phyloP scores from a whole-genome alignment of 2,329 filamentous ascomycete genomes.

The Scedosporium aurantiacum region DNA sequence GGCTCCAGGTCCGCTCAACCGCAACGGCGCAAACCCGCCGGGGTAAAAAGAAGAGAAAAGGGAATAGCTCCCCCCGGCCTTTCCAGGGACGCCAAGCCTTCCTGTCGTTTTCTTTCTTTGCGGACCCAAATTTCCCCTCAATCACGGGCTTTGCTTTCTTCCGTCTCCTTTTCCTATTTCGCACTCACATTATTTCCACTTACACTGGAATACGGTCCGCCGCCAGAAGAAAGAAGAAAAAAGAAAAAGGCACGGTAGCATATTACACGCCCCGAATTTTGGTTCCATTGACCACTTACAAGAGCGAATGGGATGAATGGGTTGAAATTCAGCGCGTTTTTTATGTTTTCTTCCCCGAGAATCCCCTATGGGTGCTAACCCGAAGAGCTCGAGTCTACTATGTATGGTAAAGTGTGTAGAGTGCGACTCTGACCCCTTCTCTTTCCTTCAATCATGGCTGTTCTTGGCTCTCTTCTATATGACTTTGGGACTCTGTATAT shows the following conservation, averaged over 20 bases:
- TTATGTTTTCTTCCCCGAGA: not conserved
- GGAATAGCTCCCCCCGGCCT: not conserved
- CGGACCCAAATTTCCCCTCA: conserved; percentile 3
- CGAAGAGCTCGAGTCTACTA: not conserved
- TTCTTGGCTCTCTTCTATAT: too few relatives aligned
- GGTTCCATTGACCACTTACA: not conserved
- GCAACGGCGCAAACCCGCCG: not conserved
- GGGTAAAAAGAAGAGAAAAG: too few relatives aligned
- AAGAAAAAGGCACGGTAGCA: not conserved
- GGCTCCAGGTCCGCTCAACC: conserved; percentile 4
- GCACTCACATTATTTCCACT: not conserved
- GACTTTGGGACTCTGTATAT: too few relatives aligned
- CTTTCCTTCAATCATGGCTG: too few relatives aligned
- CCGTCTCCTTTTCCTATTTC: not conserved
- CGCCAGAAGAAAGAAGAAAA: not conserved
- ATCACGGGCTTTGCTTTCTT: conserved; percentile 1
- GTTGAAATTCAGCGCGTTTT: not conserved
- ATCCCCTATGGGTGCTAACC: not conserved
- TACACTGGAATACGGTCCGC: not conserved
- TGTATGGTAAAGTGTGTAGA: too few relatives aligned
- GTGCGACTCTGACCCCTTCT: too few relatives aligned
- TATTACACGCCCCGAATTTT: not conserved
- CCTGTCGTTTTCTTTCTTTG: not conserved
- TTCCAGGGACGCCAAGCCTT: not conserved
- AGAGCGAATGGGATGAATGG: not conserved